Percentiles rank a stretch among this genome's conserved stretches.
These are phyloP conservation scores for Leishmania martiniquensis DNA, from an alignment of 208 protist genomes.

Conservation along the genomic window DNA sequence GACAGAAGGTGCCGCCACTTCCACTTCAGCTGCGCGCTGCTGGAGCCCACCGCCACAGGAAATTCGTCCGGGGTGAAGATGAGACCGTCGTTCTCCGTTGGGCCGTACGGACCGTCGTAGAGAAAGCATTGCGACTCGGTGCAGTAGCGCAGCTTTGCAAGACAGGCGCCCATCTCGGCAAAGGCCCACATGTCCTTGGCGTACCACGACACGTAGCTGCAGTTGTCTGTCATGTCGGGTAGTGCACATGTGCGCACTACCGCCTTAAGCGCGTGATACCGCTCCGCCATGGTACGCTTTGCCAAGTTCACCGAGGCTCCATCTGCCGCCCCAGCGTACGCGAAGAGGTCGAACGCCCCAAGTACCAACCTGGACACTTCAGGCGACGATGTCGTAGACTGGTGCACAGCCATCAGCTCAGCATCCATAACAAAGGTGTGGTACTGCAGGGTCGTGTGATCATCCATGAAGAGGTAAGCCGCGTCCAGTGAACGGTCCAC, in stretches of 20 bases:
- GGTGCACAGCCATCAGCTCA: slow-evolving; percentile 56
- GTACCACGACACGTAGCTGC: slow-evolving; percentile 38
- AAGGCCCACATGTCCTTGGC: slow-evolving; percentile 73
- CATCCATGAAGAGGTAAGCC: slow-evolving; percentile 56
- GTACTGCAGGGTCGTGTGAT: slow-evolving; percentile 23
- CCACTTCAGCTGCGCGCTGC: slow-evolving; percentile 77
- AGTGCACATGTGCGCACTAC: slow-evolving; percentile 29
- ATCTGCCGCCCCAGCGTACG: slow-evolving; percentile 23
- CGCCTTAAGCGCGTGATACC: slow-evolving; percentile 40
- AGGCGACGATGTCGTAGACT: not conserved
- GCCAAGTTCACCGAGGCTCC: slow-evolving; percentile 13
- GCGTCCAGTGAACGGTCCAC: slow-evolving; percentile 66
- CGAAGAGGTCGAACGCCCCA: slow-evolving; percentile 65
- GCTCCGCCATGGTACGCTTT: slow-evolving; percentile 35
- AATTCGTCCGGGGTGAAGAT: slow-evolving; percentile 84
- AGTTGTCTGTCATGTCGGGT: not conserved
- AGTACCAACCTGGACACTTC: slow-evolving; percentile 23
- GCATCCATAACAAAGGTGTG: slow-evolving; percentile 55
- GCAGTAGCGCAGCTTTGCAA: slow-evolving; percentile 31
- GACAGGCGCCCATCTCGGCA: slow-evolving; percentile 38
- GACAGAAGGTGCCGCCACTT: slow-evolving; percentile 81
- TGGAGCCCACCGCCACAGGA: slow-evolving; percentile 57
- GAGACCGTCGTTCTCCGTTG: slow-evolving; percentile 77
- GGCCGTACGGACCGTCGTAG: slow-evolving; percentile 49
- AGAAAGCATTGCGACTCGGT: slow-evolving; percentile 34